Base-by-base conservation (phyloP, 306 rosid genomes). In the Prunus dulcis region DNA sequence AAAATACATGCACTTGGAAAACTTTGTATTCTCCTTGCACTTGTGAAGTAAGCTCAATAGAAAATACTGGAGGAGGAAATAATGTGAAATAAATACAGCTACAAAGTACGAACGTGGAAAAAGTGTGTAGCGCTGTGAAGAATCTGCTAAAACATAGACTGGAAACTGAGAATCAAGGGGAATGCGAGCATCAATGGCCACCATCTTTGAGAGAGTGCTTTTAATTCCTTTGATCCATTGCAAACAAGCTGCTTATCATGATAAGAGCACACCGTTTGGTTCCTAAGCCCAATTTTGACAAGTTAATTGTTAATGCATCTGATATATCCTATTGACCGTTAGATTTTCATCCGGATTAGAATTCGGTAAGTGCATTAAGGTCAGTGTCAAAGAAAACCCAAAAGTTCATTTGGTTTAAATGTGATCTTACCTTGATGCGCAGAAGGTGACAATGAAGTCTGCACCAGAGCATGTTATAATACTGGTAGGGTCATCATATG, bases 401-500 rank as follows among this genome's bases (percentile, higher is more conserved):
- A 34, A 34, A 34, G 41, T 34, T 34, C 9, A 7, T 38, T 3
- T 49, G 53, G 18, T 49, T 49, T 13, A 3, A 49, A 15, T 49
- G 18, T 49, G 53, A 49, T 15, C 46, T 70, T 70, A 89, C 93
- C 93, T 86, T 49, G 85, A 60, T 76, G 79, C 91, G 51, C 96
- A 88, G 77, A 88, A 91, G 50, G 87, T 69, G 12, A 88, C 79
- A 15, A 73, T 45, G 50, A 75, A 89, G 38, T 86, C 82, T 43
- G 90, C 87, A 23, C 85, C 83, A 1, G 87, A 67, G 72, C 93
- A 91, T 10, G 96, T 88, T 2, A 77, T 15, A 18, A 86, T 0
- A 56, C 93, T 86, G 1, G 90, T 82, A 1, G 79, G 86, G 15
- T 78, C 90, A 75, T 89, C 93, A 67, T 49, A 84, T 30, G 93